Base-by-base conservation (phyloP, 2,329 filamentous ascomycete genomes). In the Emydomyces testavorans region DNA sequence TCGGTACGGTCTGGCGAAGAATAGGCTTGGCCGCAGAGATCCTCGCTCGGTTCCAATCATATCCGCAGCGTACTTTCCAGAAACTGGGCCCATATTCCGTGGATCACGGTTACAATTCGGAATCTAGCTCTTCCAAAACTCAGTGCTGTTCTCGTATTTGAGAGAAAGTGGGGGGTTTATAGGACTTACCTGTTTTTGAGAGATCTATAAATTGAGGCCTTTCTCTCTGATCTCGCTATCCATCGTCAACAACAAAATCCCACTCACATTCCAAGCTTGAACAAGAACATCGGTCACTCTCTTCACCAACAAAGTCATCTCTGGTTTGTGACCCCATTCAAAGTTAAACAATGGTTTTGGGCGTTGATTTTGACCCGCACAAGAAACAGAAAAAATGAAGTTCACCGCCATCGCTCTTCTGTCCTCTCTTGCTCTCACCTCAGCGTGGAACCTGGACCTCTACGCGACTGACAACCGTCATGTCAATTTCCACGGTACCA, bases 361-460 rank as follows among this genome's bases (percentile, higher is more conserved):
- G n/a, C n/a, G n/a, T n/a, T n/a, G n/a, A n/a, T n/a, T n/a, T n/a
- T 31, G 3, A 31, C 23, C n/a, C 8, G 26, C 11, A 23, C 8
- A 28, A 8, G 6, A 15, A 18, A 10, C 15, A 15, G 21, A 45
- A 45, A 41, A 7, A 3, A 45, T 45, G 41, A 45, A 45, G 21
- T 8, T 45, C 31, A 24, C 32, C 13, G 32, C 41, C 10, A 20
- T 23, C 16, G 31, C 31, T 35, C 13, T 45, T 6, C 29, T 45
- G 18, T 45, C 41, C 13, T 45, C 20, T 18, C 41, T 45, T 20
- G 32, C 29, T n/a, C 8, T 45, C 41, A 2, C 41, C 23, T 43
- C 40, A 8, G 40, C 41, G 26, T 45, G 31, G 41, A 45, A 45
- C 8, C 15, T 45, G 13, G 32, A 35, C 26, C 31, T 45, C 10